phyloP scores from a whole-genome alignment of 139 green algal species.

The Pleodorina starrii region DNA sequence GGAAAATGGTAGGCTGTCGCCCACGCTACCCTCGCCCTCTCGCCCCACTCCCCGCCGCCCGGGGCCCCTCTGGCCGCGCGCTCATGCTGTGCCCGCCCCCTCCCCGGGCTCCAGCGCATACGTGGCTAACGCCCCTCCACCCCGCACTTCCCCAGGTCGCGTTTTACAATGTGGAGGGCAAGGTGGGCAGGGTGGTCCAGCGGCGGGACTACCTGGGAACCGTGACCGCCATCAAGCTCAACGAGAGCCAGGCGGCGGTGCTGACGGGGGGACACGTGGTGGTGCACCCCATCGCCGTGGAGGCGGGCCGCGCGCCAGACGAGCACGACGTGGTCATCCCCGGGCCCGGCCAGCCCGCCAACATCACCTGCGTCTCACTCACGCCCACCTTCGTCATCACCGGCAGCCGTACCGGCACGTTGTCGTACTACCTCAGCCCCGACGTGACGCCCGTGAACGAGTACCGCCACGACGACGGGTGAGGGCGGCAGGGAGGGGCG shows the following conservation, averaged over 20 bases:
- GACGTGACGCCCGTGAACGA: slow-evolving; percentile 76
- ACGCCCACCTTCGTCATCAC: slow-evolving; percentile 77
- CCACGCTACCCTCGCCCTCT: too few relatives aligned
- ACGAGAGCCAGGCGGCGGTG: slow-evolving; percentile 69
- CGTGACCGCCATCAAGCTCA: slow-evolving; percentile 66
- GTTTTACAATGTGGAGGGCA: slow-evolving; percentile 72
- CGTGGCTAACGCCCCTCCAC: too few relatives aligned
- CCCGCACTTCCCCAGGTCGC: too few relatives aligned
- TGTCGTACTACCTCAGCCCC: slow-evolving; percentile 74
- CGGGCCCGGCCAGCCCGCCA: slow-evolving; percentile 53
- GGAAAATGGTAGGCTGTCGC: too few relatives aligned
- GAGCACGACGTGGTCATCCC: slow-evolving; percentile 60
- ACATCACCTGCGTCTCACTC: slow-evolving; percentile 71
- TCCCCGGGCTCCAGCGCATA: too few relatives aligned
- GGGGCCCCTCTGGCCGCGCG: too few relatives aligned
- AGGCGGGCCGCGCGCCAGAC: slow-evolving; percentile 19
- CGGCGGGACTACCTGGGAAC: slow-evolving; percentile 77
- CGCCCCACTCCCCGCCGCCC: too few relatives aligned
- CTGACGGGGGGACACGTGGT: slow-evolving; percentile 72
- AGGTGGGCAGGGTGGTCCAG: slow-evolving; percentile 57
- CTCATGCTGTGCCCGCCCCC: too few relatives aligned
- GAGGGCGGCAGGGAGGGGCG: not conserved
- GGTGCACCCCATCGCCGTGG: slow-evolving; percentile 73
- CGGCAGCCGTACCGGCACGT: slow-evolving; percentile 60
- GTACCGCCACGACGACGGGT: slow-evolving; percentile 70